These are phyloP conservation scores for Datisca glomerata DNA, from an alignment of 306 rosid genomes.

Conservation along the genomic window DNA sequence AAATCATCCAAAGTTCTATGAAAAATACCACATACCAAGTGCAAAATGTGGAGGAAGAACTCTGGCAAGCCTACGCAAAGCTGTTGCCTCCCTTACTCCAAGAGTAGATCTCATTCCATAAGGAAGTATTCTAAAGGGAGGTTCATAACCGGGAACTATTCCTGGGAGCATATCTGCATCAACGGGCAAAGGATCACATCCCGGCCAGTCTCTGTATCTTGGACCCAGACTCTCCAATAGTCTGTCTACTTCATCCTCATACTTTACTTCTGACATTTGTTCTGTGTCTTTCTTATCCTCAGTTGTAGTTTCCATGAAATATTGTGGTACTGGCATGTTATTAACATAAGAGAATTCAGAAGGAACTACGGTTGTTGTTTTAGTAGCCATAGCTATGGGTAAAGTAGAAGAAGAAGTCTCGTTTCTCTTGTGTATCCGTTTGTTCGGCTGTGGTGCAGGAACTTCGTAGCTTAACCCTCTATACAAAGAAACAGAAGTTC, in stretches of 20 bases:
- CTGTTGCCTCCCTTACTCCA: slow-evolving; percentile 68
- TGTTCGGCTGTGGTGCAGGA: slow-evolving; percentile 48
- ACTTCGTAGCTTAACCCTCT: slow-evolving; percentile 90
- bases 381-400: slow-evolving; percentile 24
- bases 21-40: slow-evolving; percentile 37
- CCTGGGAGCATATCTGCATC: slow-evolving; percentile 87
- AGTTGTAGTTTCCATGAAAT: slow-evolving; percentile 24
- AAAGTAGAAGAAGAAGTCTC: slow-evolving; percentile 25
- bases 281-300: slow-evolving; percentile 23
- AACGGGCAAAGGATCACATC: slow-evolving; percentile 79
- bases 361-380: slow-evolving; percentile 15
- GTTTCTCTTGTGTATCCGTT: slow-evolving; percentile 31
- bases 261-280: slow-evolving; percentile 33
- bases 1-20: slow-evolving; percentile 8
- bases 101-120: slow-evolving; percentile 71
- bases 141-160: slow-evolving; percentile 58
- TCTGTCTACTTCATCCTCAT: slow-evolving; percentile 73
- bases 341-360: slow-evolving; percentile 24
- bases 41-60: slow-evolving; percentile 98
- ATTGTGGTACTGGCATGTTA: slow-evolving; percentile 10
- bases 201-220: slow-evolving; percentile 82
- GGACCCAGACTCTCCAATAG: slow-evolving; percentile 78
- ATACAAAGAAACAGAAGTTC: slow-evolving; percentile 82
- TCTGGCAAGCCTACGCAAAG: slow-evolving; percentile 75
- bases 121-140: slow-evolving; percentile 94